phyloP scores from a whole-genome alignment of 2,329 filamentous ascomycete genomes.

The Beauveria scarabaeidicola region DNA sequence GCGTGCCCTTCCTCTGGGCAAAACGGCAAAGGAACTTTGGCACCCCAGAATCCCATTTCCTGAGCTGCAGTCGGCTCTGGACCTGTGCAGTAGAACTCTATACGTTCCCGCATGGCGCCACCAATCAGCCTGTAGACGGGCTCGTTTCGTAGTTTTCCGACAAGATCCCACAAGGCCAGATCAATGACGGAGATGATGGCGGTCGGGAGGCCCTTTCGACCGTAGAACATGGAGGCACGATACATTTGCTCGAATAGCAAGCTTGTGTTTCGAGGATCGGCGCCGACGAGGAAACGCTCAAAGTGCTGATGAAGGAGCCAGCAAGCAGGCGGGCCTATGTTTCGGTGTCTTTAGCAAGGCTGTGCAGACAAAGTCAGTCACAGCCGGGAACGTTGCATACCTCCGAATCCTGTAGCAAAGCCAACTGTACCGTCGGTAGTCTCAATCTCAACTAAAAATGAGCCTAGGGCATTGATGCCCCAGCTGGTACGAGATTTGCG shows the following conservation, averaged over 20 bases:
- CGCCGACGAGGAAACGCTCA: slow-evolving; percentile 79
- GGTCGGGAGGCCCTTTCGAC: slow-evolving; percentile 80
- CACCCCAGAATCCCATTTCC: slow-evolving; percentile 81
- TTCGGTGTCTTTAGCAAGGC: not conserved
- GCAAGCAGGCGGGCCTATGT: slow-evolving; percentile 70
- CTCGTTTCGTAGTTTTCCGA: slow-evolving; percentile 85
- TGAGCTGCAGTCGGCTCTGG: slow-evolving; percentile 75
- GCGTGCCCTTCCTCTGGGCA: slow-evolving; percentile 78
- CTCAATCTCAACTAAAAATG: slow-evolving; percentile 85
- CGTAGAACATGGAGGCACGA: slow-evolving; percentile 91
- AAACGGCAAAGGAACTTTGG: slow-evolving; percentile 83
- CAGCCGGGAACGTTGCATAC: slow-evolving; percentile 25
- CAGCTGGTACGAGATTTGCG: slow-evolving; percentile 80
- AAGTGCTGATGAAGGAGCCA: slow-evolving; percentile 94
- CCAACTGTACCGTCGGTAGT: slow-evolving; percentile 85
- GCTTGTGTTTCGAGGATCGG: slow-evolving; percentile 85
- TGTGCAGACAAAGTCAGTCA: not conserved
- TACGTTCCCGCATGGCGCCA: slow-evolving; percentile 71
- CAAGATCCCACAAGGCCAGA: slow-evolving; percentile 82
- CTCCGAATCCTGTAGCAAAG: slow-evolving; percentile 89
- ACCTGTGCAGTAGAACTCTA: slow-evolving; percentile 93
- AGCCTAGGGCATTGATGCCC: slow-evolving; percentile 92
- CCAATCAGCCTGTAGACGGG: slow-evolving; percentile 93
- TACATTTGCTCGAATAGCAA: slow-evolving; percentile 96
- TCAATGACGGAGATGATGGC: slow-evolving; percentile 94